A percentile compares a stretch with the other conserved stretches of the same genome.
Evolutionary conservation across 148 eudicot genomes (phyloP).

Genomic region (Rhododendron griersonianum): DNA sequence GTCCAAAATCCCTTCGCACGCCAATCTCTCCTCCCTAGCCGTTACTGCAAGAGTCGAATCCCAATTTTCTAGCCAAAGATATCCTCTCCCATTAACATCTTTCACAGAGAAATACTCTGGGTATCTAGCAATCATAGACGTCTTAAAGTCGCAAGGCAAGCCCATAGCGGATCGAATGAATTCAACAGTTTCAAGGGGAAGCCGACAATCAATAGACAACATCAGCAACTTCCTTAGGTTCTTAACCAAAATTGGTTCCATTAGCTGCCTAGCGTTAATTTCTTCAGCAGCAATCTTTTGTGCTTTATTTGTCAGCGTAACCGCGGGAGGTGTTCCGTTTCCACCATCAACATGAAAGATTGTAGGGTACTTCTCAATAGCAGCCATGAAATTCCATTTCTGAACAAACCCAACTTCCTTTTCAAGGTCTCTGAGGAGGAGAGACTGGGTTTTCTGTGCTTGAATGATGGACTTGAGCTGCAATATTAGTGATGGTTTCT

Average conservation of each 20-base stretch:
- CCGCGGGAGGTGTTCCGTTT: constrained; percentile 42
- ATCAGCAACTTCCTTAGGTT: constrained; percentile 77
- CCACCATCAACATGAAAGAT: constrained; percentile 75
- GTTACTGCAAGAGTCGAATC: constrained; percentile 72
- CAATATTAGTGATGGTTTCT: constrained; percentile 66
- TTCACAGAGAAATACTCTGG: constrained; percentile 64
- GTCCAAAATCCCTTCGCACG: constrained; percentile 23
- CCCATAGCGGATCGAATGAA: constrained; percentile 57
- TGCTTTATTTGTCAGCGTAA: constrained; percentile 64
- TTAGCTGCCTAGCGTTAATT: constrained; percentile 45
- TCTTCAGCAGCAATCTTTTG: constrained; percentile 57
- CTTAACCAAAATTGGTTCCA: constrained; percentile 83
- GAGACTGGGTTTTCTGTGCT: constrained; percentile 56
- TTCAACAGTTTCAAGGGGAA: constrained; percentile 69
- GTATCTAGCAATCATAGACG: constrained; percentile 50
- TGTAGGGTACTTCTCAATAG: constrained; percentile 76
- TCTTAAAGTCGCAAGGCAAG: constrained; percentile 61
- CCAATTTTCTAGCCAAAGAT: constrained; percentile 74
- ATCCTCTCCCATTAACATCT: constrained; percentile 42
- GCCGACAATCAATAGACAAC: constrained; percentile 81
- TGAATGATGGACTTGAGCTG: constrained; percentile 65
- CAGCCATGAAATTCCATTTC: constrained; percentile 88
- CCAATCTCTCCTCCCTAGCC: constrained; percentile 62
- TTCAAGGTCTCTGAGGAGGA: constrained; percentile 80
- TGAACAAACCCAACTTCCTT: constrained; percentile 91